These are phyloP conservation scores for Gigaspora rosea DNA, from an alignment of 192 early-diverging fungal species.

Conservation along the genomic window DNA sequence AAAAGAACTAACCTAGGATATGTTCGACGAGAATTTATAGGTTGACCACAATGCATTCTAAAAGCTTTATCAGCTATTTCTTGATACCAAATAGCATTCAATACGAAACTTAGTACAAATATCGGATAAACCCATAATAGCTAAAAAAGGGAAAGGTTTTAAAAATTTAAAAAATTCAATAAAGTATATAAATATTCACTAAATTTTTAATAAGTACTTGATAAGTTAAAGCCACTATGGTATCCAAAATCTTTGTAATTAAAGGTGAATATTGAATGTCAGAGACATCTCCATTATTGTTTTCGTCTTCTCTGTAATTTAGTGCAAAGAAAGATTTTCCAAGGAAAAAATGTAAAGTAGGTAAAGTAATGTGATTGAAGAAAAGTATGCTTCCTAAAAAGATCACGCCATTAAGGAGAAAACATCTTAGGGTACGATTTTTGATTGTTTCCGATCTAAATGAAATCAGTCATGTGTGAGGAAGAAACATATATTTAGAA, in stretches of 20 bases:
- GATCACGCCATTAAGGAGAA: conserved; percentile 54
- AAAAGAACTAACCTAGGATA: conserved; percentile 35
- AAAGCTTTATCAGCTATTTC: conserved; percentile 56
- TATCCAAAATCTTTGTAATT: conserved; percentile 28
- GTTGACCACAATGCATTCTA: conserved; percentile 46
- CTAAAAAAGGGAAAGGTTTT: conserved; percentile 23
- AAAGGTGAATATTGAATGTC: conserved; percentile 2
- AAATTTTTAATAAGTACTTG: conserved; percentile 21
- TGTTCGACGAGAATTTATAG: conserved; percentile 33
- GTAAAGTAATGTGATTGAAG: conserved; percentile 41
- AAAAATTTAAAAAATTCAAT: conserved; percentile 7
- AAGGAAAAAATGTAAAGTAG: conserved; percentile 27
- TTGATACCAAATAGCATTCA: conserved; percentile 60
- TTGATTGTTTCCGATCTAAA: conserved; percentile 51
- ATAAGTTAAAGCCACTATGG: conserved; percentile 35
- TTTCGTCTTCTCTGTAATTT: not conserved
- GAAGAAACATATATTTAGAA: not conserved
- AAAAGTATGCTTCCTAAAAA: conserved; percentile 56
- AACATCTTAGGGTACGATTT: conserved; percentile 42
- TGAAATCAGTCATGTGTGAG: not conserved
- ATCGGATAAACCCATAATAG: conserved; percentile 63
- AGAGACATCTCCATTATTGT: not conserved
- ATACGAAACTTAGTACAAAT: conserved; percentile 50
- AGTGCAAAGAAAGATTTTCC: not conserved
- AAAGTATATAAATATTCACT: not conserved